phyloP scores from a whole-genome alignment of 164 flowering plant genomes.

The grape (Vitis vinifera) region ASM3070453v1 NC_081814.1:25845001-25845500 shows the following conservation, averaged over 20 bases:
- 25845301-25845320: no score
- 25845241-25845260: no score
- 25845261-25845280: no score
- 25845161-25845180: slow-evolving; percentile 16
- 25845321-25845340: no score
- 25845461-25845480: slow-evolving; percentile 1
- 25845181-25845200: slow-evolving; percentile 29
- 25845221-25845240: no score
- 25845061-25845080: slow-evolving; percentile 31
- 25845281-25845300: no score
- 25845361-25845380: background rate
- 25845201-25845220: slow-evolving; percentile 8
- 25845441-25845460: slow-evolving; percentile 6
- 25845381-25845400: background rate
- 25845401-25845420: slow-evolving; percentile 8
- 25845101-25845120: slow-evolving; percentile 19
- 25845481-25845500: background rate
- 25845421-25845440: slow-evolving; percentile 15
- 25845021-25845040: slow-evolving; percentile 17
- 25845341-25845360: background rate
- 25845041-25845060: slow-evolving; percentile 25
- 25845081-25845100: slow-evolving; percentile 5
- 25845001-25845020: slow-evolving; percentile 28
- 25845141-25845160: slow-evolving; percentile 27
- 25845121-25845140: slow-evolving; percentile 29